Base-by-base conservation (phyloP, 345 rosid genomes). In the Rubroshorea leprosula region DNA sequence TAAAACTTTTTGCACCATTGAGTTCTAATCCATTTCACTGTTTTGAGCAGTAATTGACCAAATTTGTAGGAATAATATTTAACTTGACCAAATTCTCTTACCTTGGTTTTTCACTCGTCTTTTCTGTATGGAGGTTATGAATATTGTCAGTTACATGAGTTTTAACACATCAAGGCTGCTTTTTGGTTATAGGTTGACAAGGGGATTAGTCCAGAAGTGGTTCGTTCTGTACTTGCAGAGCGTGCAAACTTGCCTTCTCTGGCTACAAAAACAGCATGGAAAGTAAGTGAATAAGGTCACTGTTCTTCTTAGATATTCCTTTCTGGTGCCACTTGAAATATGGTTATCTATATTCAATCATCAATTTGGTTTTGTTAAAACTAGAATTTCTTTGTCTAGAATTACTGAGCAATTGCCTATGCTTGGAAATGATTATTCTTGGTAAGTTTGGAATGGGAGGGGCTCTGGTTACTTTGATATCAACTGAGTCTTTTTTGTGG, bases 221-320 rank as follows among this genome's bases (percentile, higher is more conserved):
- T 92, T 58, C 90, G 96, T 59, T 81, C 96, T 68, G 80, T 85
- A 69, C 89, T 89, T 27, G 73, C 85, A 55, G 95, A 92, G 73
- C 95, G 93, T 53, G 90, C 80, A 46, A 81, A 74, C 50, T 44
- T 74, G 55, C 96, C 98, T 69, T 82, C 82, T 81, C 83, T 92
- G 15, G 98, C 98, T 13, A 85, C 95, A 39, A 83, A 75, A 53
- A 86, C 96, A 16, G 93, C 87, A 57, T 64, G 66, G 55, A 76
- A 81, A 79, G 98, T 92, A 74, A 77, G 72, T 68, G 68, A 16
- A 51, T 25, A 41, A 23, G 6, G 13, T 63, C 58, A 10, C n/a
- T 45, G 22, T 55, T 65, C 23, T 46, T 45, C 43, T 38, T 31
- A 31, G 5, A 24, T 59, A 24, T 54, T 61, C 46, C 20, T 19